Base-by-base conservation (phyloP, 176 grass and related monocot genomes). In the Oryza longistaminata region DNA sequence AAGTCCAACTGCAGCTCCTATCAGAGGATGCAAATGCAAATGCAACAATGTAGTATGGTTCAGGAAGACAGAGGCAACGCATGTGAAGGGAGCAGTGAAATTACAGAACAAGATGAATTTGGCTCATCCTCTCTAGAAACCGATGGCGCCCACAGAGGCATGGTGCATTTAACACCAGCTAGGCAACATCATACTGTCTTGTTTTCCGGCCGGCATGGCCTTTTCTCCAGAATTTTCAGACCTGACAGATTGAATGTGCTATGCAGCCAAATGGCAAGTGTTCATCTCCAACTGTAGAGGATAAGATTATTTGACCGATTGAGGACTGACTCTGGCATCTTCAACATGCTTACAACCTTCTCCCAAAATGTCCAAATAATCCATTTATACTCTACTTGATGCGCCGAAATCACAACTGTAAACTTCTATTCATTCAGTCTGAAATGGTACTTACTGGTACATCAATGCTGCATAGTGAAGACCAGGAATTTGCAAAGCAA, bases 181-280 rank as follows among this genome's bases (percentile, higher is more conserved):
- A 68, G 13, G 70, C 46, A 77, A 25, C 34, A 77, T 72, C 43
- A 50, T 72, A 39, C 10, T 65, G 64, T 40, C 88, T 81, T 85
- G 77, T 66, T 86, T 76, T 76, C 77, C 31, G 64, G 82, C 71
- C 29, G 68, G 74, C 81, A 87, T 66, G 31, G 83, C 73, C 48
- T 35, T 35, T 78, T 58, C 73, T 46, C 83, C 79, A 62, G 55
- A 78, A 24, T 85, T 89, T 61, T 50, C 81, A 80, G 70, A 58
- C 26, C 26, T 16, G 2, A 33, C 75, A 2, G 29, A 26, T 27
- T 77, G 33, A 83, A 61, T 49, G 46, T 25, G 6, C 67, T 29
- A 53, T 73, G 25, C 55, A 73, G 81, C 48, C 17, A 84, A 61
- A 73, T 45, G 43, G 74, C 9, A 21, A 21, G 77, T 55, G 33